Evolutionary conservation across 192 early-diverging fungal genomes (phyloP), one percentile per base, ranked within the genome.

Genomic region (Coemansia umbellata): DNA sequence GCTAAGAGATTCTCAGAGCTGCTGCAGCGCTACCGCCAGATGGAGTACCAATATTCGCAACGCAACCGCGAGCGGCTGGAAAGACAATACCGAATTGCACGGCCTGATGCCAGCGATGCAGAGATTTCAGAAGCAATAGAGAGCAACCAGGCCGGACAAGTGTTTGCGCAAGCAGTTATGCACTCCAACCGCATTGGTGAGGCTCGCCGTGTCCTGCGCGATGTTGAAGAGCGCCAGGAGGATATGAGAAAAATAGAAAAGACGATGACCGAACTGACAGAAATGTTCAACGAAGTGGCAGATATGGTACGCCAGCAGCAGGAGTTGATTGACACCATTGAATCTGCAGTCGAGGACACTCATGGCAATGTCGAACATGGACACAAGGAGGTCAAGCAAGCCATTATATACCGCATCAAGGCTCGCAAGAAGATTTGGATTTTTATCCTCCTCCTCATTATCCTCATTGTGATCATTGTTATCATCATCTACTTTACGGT

Each of bases 381-480:
- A 9, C 60, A 60, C 41, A 55, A 71, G 49, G 68, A 80, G 49
- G 68, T 75, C 49, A 60, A 67, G 37, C 51, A 68, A 50, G 78
- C 72, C 22, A 75, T 80, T 31, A 61, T 67, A 21, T 60, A 55
- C 49, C 67, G 68, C 41, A 70, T 68, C 28, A 71, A 69, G 58
- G 60, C 67, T 4, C 67, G 72, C 48, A 79, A 79, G 72, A 74
- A 74, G 66, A 54, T 66, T 21, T 79, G 78, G 78, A 74, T 79
- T 37, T 48, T 64, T 15, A 40, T 77, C 39, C 47, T 66, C 18
- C 33, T 77, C 14, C 47, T 61, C 33, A 54, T 63, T 33, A 51
- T 80, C 35, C 39, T 78, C 45, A 69, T 78, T 36, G 55, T 71
- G 37, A 58, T 85, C 62, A 63, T 82, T 50, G 52, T 82, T 69